Conservation (phyloP, 331 rosid genomes). For the Dryas integrifolia region DNA sequence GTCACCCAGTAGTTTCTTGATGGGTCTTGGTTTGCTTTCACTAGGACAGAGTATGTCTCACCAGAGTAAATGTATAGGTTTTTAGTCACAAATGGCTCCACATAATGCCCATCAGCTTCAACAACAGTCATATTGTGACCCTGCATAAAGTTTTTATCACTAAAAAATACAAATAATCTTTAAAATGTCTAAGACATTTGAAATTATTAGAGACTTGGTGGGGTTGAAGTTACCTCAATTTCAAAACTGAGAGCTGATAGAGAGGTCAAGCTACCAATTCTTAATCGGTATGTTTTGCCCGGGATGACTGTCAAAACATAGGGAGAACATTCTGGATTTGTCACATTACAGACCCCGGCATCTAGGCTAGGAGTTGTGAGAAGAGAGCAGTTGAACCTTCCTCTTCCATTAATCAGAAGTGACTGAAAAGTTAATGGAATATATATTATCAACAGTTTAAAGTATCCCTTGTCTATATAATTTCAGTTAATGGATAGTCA, state of each 20-base stretch:
- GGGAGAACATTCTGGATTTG: constrained; percentile 65
- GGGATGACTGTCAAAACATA: constrained; percentile 51
- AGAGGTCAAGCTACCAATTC: constrained; percentile 66
- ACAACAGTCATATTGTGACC: constrained; percentile 33
- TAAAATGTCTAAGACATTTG: background rate
- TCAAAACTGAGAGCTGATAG: constrained; percentile 80
- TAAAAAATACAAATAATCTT: background rate
- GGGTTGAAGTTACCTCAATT: constrained; percentile 54
- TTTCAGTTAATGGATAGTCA: background rate
- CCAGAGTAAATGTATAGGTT: constrained; percentile 32
- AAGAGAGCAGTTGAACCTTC: constrained; percentile 69
- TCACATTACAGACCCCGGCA: constrained; percentile 41
- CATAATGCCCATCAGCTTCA: constrained; percentile 38
- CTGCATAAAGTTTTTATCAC: constrained; percentile 9
- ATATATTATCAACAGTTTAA: background rate
- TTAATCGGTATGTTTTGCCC: constrained; percentile 62
- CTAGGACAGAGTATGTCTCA: constrained; percentile 35
- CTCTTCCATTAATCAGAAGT: constrained; percentile 83
- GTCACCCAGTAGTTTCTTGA: constrained; percentile 34
- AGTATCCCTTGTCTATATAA: background rate
- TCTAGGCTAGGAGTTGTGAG: constrained; percentile 26
- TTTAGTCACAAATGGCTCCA: constrained; percentile 29
- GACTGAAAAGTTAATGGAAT: constrained; percentile 40
- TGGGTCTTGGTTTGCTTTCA: constrained; percentile 26
- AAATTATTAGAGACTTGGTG: background rate